A percentile compares a stretch with the other conserved stretches of the same genome.
Evolutionary conservation across 2,329 filamentous ascomycete genomes (phyloP).

Genomic region (Zalaria sp.): DNA sequence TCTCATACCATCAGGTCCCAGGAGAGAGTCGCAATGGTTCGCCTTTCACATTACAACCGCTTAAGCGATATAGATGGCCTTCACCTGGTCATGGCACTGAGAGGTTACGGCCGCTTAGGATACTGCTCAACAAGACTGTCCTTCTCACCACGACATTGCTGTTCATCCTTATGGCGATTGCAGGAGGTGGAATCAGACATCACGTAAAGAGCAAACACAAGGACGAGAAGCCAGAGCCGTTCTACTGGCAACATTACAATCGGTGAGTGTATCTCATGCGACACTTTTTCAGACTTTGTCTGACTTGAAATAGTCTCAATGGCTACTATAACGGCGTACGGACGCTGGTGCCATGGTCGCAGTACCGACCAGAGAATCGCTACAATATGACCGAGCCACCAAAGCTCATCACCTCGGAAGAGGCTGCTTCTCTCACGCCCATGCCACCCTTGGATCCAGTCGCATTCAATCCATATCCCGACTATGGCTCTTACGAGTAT

Average conservation of each 20-base stretch:
- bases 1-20: constrained; percentile 33
- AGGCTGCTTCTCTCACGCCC: constrained; percentile 7
- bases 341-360: constrained; percentile 26
- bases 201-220: constrained; percentile 12
- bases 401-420: constrained; percentile 11
- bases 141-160: constrained; percentile 23
- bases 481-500: constrained; percentile 27
- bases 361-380: constrained; percentile 31
- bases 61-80: constrained; percentile 24
- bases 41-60: constrained; percentile 20
- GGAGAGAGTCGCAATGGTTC: constrained; percentile 26
- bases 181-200: constrained; percentile 26
- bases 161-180: constrained; percentile 26
- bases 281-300: not conserved
- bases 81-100: constrained; percentile 17
- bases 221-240: constrained; percentile 20
- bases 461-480: constrained; percentile 32
- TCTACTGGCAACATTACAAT: constrained; percentile 31
- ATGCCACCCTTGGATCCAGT: constrained; percentile 20
- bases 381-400: constrained; percentile 25
- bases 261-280: constrained; percentile 16
- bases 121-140: constrained; percentile 27
- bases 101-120: constrained; percentile 13
- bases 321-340: constrained; percentile 35
- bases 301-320: constrained; percentile 20